Evolutionary conservation across 176 grass and related monocot genomes (phyloP).

Genomic region (Bonia amplexicaulis): DNA sequence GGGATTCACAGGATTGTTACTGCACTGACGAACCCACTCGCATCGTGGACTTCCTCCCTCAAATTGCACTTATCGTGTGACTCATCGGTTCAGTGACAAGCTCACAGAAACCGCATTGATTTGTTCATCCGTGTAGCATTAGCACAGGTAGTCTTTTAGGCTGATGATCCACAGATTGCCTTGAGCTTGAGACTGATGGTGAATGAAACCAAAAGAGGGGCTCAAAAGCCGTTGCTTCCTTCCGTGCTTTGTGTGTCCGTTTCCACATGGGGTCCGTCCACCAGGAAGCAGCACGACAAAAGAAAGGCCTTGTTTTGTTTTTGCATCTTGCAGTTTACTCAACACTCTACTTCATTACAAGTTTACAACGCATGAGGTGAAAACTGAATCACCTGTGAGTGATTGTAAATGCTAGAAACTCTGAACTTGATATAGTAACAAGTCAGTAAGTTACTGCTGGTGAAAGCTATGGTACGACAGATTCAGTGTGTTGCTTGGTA

Average conservation of each 20-base stretch:
- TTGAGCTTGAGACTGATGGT: not conserved
- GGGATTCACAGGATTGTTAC: not conserved
- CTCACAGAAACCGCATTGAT: not conserved
- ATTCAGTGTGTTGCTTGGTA: not conserved
- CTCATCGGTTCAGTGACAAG: not conserved
- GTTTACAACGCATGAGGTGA: not conserved
- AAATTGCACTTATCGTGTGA: not conserved
- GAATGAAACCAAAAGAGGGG: not conserved
- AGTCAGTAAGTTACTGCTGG: not conserved
- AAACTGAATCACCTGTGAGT: not conserved
- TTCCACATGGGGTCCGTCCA: not conserved
- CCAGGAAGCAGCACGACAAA: not conserved
- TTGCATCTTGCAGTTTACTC: not conserved
- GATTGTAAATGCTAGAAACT: not conserved
- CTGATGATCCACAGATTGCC: not conserved
- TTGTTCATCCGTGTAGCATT: not conserved
- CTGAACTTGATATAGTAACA: not conserved
- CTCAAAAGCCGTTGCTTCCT: not conserved
- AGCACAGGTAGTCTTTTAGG: not conserved
- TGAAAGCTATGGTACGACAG: not conserved
- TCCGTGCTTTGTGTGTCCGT: conserved; percentile 23
- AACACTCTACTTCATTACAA: not conserved
- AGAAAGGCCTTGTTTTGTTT: not conserved
- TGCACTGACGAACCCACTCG: not conserved
- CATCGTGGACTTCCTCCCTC: no score